Base-by-base conservation (phyloP, 345 rosid species). In the Eucalyptus microcorys region DNA sequence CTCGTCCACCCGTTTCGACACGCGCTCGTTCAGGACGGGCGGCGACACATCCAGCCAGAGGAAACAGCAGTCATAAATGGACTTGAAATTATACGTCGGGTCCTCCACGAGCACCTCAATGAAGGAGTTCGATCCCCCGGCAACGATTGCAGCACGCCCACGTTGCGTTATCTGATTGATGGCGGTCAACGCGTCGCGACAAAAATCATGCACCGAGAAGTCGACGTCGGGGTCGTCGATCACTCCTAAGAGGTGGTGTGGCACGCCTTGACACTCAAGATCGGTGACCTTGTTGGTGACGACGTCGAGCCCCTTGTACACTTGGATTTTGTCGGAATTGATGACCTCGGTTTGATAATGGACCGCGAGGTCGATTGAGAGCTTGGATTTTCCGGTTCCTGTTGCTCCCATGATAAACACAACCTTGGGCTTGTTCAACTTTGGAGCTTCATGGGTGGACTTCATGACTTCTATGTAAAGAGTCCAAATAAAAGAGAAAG, bases 311-410 rank as follows among this genome's bases (percentile, higher is more conserved):
- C 93, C 93, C 5, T 86, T 64, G 88, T 93, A 92, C 27, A 92
- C 90, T 71, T 93, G 93, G 86, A 92, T 93, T 89, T 93, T 93
- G 88, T 93, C 93, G 27, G 92, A 87, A 88, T 93, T 93, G 68
- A 93, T 87, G 89, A 93, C 87, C 86, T 93, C 92, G 15, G 92
- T 50, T 17, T 47, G 80, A 45, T 64, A 89, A 27, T 66, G 81
- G 37, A 89, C 49, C 32, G 92, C 92, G 7, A 91, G 92, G 86
- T 91, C 92, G 61, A 92, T 86, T 16, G 92, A 91, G 49, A 91
- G 91, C 86, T 50, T 90, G 3, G 94, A 64, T 86, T 92, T 93
- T 12, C 93, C 94, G 49, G 92, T 88, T 12, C 94, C 93, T 7
- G 93, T 92, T 6, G 93, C 92, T 17, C 93, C 94, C 92, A 93